Evolutionary conservation across 1,284 basidiomycete species (phyloP), one percentile per base, ranked within the genome.

Genomic region (Coniferiporia sulphurascens): DNA sequence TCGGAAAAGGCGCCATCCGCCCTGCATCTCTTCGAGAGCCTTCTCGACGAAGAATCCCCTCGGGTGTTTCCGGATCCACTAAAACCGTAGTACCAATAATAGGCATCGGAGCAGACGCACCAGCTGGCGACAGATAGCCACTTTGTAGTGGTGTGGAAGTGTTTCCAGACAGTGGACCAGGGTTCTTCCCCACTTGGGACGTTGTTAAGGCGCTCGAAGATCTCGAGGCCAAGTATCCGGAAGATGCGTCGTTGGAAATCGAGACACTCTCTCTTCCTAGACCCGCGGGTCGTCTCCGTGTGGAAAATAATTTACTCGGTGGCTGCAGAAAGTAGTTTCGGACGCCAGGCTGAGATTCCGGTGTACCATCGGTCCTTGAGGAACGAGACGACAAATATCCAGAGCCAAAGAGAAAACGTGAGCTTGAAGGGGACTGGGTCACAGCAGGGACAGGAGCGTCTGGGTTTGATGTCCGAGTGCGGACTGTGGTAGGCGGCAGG

Each of bases 181-280:
- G 17, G 19, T 17, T n/a, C 19, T 21, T 21, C 17, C 44, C 8
- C n/a, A 27, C 4, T 9, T 17, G 19, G 17, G 44, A 21, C 44
- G 12, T 9, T n/a, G 44, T n/a, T 46, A 46, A 21, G 8, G n/a
- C 17, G 5, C 12, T 32, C 49, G 58, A 59, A 15, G 52, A 54
- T 43, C 35, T 54, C n/a, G 58, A 59, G 17, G 52, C n/a, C 21
- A 32, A 36, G 45, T 59, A 59, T n/a, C 58, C 58, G 21, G 52
- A 55, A 21, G 52, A 54, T 2, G 45, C 41, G n/a, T 19, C 12
- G 46, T 48, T 21, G 35, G 54, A 27, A 19, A 46, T 48, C n/a
- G 35, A 21, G 9, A 48, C 17, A 9, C 34, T 45, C 27, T 32
- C 22, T 21, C 34, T 32, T 4, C 15, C 46, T 17, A 17, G 34